These are phyloP conservation scores for Crepidotus variabilis DNA, from an alignment of 768 basidiomycete species.

Conservation along the genomic window DNA sequence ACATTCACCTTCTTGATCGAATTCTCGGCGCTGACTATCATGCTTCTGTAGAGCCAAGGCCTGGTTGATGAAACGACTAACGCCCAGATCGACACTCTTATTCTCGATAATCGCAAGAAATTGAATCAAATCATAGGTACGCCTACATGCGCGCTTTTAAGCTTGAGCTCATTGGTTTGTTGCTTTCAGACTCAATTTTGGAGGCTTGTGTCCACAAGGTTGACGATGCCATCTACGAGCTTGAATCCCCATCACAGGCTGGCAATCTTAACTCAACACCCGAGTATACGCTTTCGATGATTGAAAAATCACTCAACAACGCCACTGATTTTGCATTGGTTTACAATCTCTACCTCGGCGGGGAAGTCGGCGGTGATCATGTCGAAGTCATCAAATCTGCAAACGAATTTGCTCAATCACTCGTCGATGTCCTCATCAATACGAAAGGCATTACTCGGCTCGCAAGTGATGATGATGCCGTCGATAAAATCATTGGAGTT, in stretches of 20 bases:
- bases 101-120: slow-evolving; percentile 96
- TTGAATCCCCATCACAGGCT: slow-evolving; percentile 92
- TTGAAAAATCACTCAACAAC: slow-evolving; percentile 93
- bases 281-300: slow-evolving; percentile 96
- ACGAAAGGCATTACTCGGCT: slow-evolving; percentile 95
- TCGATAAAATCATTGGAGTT: slow-evolving; percentile 82
- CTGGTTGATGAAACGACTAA: slow-evolving; percentile 87
- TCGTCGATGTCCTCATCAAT: slow-evolving; percentile 89
- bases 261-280: slow-evolving; percentile 98
- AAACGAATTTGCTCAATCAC: slow-evolving; percentile 92
- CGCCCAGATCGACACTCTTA: slow-evolving; percentile 95
- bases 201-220: slow-evolving; percentile 96
- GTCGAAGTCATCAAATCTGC: slow-evolving; percentile 98
- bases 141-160: slow-evolving; percentile 3
- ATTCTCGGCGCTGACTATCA: slow-evolving; percentile 7
- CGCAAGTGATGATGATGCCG: slow-evolving; percentile 85
- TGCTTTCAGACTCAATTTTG: slow-evolving; percentile 79
- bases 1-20: background rate
- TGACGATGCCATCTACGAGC: slow-evolving; percentile 95
- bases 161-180: slow-evolving; percentile 12
- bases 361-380: slow-evolving; percentile 87
- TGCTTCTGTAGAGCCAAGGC: slow-evolving; percentile 64
- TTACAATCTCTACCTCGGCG: slow-evolving; percentile 86
- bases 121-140: slow-evolving; percentile 93
- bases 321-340: slow-evolving; percentile 95